Percentiles rank a stretch among this genome's conserved stretches.
Conservation (phyloP, 2,329 filamentous ascomycete genomes). For the Colletotrichum gloeosporioides region DNA sequence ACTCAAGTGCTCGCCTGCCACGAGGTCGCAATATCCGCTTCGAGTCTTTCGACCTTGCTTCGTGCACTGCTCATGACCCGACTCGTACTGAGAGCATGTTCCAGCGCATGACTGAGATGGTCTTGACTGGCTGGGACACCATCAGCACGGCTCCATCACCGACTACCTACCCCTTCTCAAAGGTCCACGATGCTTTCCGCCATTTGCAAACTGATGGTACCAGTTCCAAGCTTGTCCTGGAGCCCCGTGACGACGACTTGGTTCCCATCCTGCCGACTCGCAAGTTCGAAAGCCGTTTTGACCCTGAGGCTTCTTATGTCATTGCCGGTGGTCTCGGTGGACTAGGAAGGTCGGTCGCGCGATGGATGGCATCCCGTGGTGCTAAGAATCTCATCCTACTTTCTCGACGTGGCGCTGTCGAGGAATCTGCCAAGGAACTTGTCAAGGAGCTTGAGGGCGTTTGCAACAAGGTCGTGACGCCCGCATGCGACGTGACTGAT, state of each 20-base stretch:
- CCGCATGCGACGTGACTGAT: constrained; percentile 24
- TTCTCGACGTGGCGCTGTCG: constrained; percentile 29
- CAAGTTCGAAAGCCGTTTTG: background rate
- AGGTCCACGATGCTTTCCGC: constrained; percentile 23
- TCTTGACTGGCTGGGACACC: constrained; percentile 40
- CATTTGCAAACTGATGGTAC: constrained; percentile 15
- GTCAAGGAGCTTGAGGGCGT: constrained; percentile 18
- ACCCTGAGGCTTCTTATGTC: constrained; percentile 12
- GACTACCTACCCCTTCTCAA: background rate
- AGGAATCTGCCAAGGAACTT: constrained; percentile 18
- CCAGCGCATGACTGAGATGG: constrained; percentile 25
- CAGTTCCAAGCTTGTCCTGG: background rate
- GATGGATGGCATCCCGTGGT: constrained; percentile 29
- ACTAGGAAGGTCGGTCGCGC: constrained; percentile 24
- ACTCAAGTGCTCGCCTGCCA: constrained; percentile 44
- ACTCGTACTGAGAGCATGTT: background rate
- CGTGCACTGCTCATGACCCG: background rate
- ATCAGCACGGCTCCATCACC: background rate
- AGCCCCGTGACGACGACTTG: background rate
- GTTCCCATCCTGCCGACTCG: constrained; percentile 1
- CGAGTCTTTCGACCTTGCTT: constrained; percentile 46
- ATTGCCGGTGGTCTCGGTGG: constrained; percentile 29
- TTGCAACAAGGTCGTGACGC: constrained; percentile 13
- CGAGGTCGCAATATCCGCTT: constrained; percentile 54
- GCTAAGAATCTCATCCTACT: constrained; percentile 34